Conservation (phyloP, 768 basidiomycete species). For the Hortiboletus campestris region DNA sequence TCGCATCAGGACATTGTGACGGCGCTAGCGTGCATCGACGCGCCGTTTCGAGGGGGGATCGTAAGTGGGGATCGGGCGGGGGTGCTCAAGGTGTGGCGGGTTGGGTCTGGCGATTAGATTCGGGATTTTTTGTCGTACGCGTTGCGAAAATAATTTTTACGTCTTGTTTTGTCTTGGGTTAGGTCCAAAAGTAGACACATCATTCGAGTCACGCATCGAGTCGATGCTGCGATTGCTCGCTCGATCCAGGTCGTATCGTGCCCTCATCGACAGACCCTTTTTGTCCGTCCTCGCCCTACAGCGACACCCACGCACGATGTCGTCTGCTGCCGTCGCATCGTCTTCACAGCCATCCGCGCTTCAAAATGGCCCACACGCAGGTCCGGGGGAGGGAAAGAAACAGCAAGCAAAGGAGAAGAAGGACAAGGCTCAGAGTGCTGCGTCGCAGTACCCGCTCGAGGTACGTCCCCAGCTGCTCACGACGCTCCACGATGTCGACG, state of each 20-base stretch:
- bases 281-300: not conserved
- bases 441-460: conserved; percentile 60
- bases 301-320: conserved; percentile 39
- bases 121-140: not conserved
- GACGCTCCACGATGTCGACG: not conserved
- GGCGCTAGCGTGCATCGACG: conserved; percentile 81
- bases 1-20: conserved; percentile 91
- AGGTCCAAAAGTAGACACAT: conserved; percentile 25
- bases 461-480: conserved; percentile 31
- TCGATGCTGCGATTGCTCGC: conserved; percentile 35
- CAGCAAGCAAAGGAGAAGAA: conserved; percentile 45
- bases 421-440: conserved; percentile 29
- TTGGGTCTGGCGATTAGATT: conserved; percentile 51
- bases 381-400: conserved; percentile 36
- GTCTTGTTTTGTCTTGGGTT: not conserved
- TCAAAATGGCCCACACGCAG: conserved; percentile 40
- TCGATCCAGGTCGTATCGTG: conserved; percentile 30
- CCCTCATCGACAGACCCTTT: conserved; percentile 16
- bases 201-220: conserved; percentile 17
- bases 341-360: conserved; percentile 53
- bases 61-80: conserved; percentile 92
- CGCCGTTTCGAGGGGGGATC: conserved; percentile 89
- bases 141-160: not conserved
- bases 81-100: conserved; percentile 86
- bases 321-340: conserved; percentile 52